These are phyloP conservation scores for Cladosporium austrohemisphaericum DNA, from an alignment of 2,329 filamentous ascomycete genomes.

Conservation along the genomic window DNA sequence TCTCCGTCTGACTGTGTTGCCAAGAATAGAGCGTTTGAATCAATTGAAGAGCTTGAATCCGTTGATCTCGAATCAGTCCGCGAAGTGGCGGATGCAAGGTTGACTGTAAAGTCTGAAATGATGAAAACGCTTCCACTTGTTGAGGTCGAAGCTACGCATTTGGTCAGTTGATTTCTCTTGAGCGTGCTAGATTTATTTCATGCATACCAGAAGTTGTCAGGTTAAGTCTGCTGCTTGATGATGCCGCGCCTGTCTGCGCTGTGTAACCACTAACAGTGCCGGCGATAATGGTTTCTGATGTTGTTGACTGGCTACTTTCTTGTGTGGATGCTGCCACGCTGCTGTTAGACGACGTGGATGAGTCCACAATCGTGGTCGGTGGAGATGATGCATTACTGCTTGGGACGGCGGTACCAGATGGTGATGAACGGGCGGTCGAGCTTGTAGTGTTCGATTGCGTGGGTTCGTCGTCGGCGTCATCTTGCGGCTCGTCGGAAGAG, in stretches of 20 bases:
- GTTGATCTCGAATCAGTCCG: not conserved
- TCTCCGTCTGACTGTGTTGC: slow-evolving; percentile 26
- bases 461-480: not conserved
- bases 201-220: slow-evolving; percentile 26
- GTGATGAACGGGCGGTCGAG: not conserved
- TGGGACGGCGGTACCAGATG: not conserved
- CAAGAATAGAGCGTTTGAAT: slow-evolving; percentile 20
- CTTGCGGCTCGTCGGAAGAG: not conserved
- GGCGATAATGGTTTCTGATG: not conserved
- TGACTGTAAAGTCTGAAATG: slow-evolving; percentile 22
- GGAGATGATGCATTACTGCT: not conserved
- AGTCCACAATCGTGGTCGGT: not conserved
- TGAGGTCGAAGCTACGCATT: slow-evolving; percentile 20
- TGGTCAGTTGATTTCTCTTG: slow-evolving; percentile 14
- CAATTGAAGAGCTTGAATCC: slow-evolving; percentile 5
- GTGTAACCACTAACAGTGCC: not conserved
- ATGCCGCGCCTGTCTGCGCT: not conserved
- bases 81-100: slow-evolving; percentile 5
- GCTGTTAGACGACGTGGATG: slow-evolving; percentile 11
- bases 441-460: not conserved
- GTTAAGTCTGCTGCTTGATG: slow-evolving; percentile 16
- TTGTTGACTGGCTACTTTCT: not conserved
- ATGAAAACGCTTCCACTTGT: slow-evolving; percentile 19
- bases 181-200: not conserved
- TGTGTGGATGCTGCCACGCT: slow-evolving; percentile 1